Percentiles rank a stretch among this genome's conserved stretches.
phyloP scores from a whole-genome alignment of 345 rosid species.

The Populus euphratica region DNA sequence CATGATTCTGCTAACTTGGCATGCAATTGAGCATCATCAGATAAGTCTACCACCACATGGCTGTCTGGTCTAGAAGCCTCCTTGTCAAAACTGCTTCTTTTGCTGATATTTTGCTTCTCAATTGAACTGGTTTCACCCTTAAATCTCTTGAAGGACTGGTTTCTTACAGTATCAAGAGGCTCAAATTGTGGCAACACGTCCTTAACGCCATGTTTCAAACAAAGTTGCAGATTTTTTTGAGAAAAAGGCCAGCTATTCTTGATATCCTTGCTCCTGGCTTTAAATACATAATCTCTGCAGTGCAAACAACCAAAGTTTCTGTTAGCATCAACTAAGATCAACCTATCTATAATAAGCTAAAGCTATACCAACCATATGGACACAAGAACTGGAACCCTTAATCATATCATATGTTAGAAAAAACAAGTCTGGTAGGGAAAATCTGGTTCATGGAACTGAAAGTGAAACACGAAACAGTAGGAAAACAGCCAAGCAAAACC shows the following conservation, averaged over 20 bases:
- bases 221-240: constrained; percentile 61
- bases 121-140: constrained; percentile 33
- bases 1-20: constrained; percentile 35
- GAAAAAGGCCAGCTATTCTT: constrained; percentile 93
- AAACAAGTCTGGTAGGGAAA: not conserved
- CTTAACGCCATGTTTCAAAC: constrained; percentile 79
- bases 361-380: not conserved
- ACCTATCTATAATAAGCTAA: not conserved
- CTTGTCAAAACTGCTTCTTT: constrained; percentile 19
- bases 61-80: constrained; percentile 28
- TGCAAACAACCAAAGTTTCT: constrained; percentile 10
- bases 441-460: constrained; percentile 21
- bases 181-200: constrained; percentile 89
- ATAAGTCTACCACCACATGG: constrained; percentile 26
- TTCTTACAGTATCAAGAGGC: constrained; percentile 36
- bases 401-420: constrained; percentile 30
- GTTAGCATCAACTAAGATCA: constrained; percentile 8
- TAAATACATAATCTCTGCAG: constrained; percentile 86
- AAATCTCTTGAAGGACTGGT: constrained; percentile 35
- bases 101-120: constrained; percentile 27
- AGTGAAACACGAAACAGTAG: constrained; percentile 13
- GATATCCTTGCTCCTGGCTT: constrained; percentile 69
- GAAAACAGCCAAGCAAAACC: constrained; percentile 29
- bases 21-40: constrained; percentile 26
- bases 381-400: not conserved